Conservation (phyloP, 208 protist genomes). For the Acanthamoeba castellanii region DNA sequence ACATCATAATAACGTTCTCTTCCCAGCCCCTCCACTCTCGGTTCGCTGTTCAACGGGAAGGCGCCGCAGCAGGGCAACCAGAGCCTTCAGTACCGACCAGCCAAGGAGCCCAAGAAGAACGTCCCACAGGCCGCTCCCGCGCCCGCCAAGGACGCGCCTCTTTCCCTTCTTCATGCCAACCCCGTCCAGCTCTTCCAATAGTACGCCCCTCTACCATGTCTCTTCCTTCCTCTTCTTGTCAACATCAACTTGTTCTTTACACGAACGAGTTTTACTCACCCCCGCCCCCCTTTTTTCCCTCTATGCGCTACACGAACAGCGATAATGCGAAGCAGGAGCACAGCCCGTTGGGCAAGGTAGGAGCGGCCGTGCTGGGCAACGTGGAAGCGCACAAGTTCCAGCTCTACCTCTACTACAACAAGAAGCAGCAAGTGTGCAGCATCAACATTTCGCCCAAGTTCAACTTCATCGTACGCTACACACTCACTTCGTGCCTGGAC, state of each 20-base stretch:
- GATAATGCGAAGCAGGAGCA: slow-evolving; percentile 57
- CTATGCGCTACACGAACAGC: no score
- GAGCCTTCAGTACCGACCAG: slow-evolving; percentile 44
- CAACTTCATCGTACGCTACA: slow-evolving; percentile 20
- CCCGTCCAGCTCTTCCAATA: slow-evolving; percentile 66
- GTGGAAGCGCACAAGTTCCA: background rate
- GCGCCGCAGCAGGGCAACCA: slow-evolving; percentile 17
- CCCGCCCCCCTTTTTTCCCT: no score
- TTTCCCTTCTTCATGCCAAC: slow-evolving; percentile 48
- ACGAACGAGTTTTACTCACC: background rate
- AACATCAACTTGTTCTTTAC: background rate
- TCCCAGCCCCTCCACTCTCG: slow-evolving; percentile 23
- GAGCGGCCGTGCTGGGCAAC: slow-evolving; percentile 54
- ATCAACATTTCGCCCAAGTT: slow-evolving; percentile 59
- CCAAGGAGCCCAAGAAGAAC: slow-evolving; percentile 48
- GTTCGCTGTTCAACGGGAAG: slow-evolving; percentile 12
- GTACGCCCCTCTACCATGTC: background rate
- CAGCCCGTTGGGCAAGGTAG: slow-evolving; percentile 58
- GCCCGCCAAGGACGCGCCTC: slow-evolving; percentile 17
- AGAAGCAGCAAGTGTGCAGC: slow-evolving; percentile 68
- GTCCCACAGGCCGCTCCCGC: background rate
- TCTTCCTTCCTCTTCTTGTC: background rate
- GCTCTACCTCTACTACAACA: slow-evolving; percentile 67
- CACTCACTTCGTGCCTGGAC: background rate
- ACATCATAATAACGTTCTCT: background rate